Conservation (phyloP, 805 yeast species). For the Kockiozyma suomiensis region DNA sequence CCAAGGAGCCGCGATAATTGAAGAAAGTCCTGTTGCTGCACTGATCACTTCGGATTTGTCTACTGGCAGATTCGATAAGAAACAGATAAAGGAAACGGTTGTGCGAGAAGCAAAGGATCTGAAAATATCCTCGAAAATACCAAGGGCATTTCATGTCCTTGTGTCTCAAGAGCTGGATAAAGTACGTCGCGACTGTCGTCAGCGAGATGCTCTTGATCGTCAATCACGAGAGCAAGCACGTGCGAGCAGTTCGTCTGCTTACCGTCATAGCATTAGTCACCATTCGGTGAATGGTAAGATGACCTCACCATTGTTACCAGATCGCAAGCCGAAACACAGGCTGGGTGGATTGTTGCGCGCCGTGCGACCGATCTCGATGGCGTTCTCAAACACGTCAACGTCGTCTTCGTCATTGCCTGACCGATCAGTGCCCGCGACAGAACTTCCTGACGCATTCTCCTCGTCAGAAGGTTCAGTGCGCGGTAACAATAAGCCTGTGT, state of each 20-base stretch:
- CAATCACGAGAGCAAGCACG: conserved; percentile 16
- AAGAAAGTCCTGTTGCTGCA: conserved; percentile 26
- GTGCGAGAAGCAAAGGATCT: conserved; percentile 48
- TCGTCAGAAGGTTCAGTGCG: conserved; percentile 38
- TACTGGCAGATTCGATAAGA: conserved; percentile 37
- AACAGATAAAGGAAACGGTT: conserved; percentile 47
- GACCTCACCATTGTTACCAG: neutral
- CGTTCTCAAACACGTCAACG: conserved; percentile 36
- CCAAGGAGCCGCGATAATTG: conserved; percentile 19
- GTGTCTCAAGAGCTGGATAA: conserved; percentile 56
- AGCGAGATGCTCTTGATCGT: conserved; percentile 44
- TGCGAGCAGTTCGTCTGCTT: neutral
- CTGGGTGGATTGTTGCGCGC: conserved; percentile 46
- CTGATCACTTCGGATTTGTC: conserved; percentile 20
- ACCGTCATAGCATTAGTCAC: neutral
- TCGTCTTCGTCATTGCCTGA: conserved; percentile 43
- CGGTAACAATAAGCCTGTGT: conserved; percentile 51
- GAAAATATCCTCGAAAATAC: conserved; percentile 40
- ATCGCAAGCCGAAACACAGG: conserved; percentile 31
- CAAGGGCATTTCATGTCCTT: conserved; percentile 50
- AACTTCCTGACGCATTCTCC: conserved; percentile 59
- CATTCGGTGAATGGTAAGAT: neutral
- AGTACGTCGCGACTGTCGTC: conserved; percentile 54
- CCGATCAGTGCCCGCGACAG: conserved; percentile 52
- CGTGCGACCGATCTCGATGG: conserved; percentile 48